Evolutionary conservation across 306 rosid genomes (phyloP).

Genomic region (Chamaecrista fasciculata): DNA sequence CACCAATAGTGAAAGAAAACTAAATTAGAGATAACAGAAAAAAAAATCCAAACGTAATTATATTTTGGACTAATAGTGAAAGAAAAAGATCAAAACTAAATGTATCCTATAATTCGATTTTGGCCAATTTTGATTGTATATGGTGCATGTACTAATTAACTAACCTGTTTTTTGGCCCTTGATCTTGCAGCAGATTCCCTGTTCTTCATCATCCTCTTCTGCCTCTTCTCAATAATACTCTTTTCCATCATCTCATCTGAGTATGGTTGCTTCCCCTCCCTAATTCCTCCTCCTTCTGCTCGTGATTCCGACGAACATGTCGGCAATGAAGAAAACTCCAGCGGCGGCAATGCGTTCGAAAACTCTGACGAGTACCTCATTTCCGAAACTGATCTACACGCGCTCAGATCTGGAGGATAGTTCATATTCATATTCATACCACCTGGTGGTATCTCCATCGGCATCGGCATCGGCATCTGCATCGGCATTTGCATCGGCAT

Average conservation of each 20-base stretch:
- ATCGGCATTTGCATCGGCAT: constrained; percentile 2
- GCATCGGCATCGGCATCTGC: constrained; percentile 39
- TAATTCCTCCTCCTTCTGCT: neutral
- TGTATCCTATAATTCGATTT: too few species aligned
- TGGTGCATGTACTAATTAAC: too few species aligned
- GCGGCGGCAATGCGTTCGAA: constrained; percentile 12
- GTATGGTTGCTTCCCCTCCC: constrained; percentile 25
- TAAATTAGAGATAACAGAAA: too few species aligned
- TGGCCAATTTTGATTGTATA: too few species aligned
- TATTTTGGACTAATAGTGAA: too few species aligned
- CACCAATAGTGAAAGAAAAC: too few species aligned
- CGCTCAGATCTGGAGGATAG: constrained; percentile 4
- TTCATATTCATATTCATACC: too few species aligned
- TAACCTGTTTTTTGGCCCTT: constrained; percentile 73
- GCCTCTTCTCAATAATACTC: constrained; percentile 43
- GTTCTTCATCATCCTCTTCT: constrained; percentile 70
- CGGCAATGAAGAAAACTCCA: constrained; percentile 28
- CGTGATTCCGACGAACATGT: constrained; percentile 38
- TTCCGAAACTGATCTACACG: constrained; percentile 30
- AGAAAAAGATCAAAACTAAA: too few species aligned
- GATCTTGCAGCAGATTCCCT: constrained; percentile 73
- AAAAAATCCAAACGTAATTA: too few species aligned
- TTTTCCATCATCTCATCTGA: constrained; percentile 45
- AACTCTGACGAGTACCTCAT: constrained; percentile 39
- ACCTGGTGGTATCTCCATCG: neutral